Evolutionary conservation across 352 stramenopile genomes (phyloP).

Genomic region (Phytophthora tentaculata): DNA sequence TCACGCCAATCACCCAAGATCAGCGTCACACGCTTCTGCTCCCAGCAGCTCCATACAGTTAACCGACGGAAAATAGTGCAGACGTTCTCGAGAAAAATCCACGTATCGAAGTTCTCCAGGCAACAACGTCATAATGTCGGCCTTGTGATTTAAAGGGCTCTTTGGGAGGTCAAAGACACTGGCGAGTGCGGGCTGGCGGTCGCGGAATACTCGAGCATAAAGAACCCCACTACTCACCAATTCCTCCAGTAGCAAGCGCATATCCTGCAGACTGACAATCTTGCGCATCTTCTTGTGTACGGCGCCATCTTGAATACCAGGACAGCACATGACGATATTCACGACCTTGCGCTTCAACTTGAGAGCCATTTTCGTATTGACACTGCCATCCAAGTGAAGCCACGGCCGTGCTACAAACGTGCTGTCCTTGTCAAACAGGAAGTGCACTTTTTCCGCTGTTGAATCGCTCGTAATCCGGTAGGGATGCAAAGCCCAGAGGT

Average conservation of each 20-base stretch:
- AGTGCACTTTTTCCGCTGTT: conserved; percentile 65
- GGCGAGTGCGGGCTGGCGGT: conserved; percentile 8
- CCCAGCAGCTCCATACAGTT: conserved; percentile 85
- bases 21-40: conserved; percentile 58
- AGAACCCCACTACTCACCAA: conserved; percentile 66
- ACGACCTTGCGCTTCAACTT: conserved; percentile 80
- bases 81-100: conserved; percentile 48
- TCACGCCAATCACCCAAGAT: conserved; percentile 38
- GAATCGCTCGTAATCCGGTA: conserved; percentile 58
- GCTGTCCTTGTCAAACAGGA: conserved; percentile 71
- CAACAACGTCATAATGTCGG: conserved; percentile 28
- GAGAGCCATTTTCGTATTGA: conserved; percentile 61
- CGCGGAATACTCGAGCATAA: conserved; percentile 54
- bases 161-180: conserved; percentile 45
- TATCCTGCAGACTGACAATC: conserved; percentile 73
- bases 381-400: conserved; percentile 74
- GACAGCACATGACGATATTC: conserved; percentile 80
- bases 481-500: conserved; percentile 67
- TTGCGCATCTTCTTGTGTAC: conserved; percentile 80
- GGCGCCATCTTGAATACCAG: conserved; percentile 63
- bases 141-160: conserved; percentile 4
- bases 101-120: conserved; percentile 59
- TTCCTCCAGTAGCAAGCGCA: conserved; percentile 71
- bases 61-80: conserved; percentile 80
- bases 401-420: conserved; percentile 69